Evolutionary conservation across 1,139 yeast genomes (phyloP), one percentile per base, ranked within the genome.

Genomic region (Suhomyces taliae): DNA sequence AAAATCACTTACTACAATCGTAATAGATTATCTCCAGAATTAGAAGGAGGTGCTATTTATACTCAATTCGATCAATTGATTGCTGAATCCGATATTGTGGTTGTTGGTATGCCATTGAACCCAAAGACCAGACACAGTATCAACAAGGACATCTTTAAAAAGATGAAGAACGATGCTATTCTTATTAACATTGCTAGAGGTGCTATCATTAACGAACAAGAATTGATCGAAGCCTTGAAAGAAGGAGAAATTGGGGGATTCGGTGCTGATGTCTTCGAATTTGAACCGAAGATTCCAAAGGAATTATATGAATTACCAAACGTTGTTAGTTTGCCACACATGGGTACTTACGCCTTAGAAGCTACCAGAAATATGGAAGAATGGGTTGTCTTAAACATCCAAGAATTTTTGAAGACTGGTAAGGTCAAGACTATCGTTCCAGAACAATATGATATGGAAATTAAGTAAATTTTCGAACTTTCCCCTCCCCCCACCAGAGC

Each of bases 201-300:
- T 32, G 85, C 87, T 11, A 82, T 87, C 31, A 81, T 87, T 53
- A 85, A 87, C 58, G 93, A 87, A 58, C 58, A 65, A 9, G 85
- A 84, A 7, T 66, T 90, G 49, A 77, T 83, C 8, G 74, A 74
- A 19, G 82, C 83, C 10, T 73, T 90, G 57, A 80, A 85, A 56
- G 64, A 74, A 1, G 95, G 95, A 19, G 83, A 87, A 57, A 79
- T 90, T 37, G 82, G 85, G 37, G 69, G 85, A 10, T 87, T 84
- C 53, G 96, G 93, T 12, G 66, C 90, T 37, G 97, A 90, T 63
- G 97, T 90, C 33, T 87, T 82, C 66, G 96, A 89, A 62, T 69
- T 76, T 54, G 97, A 91, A 69, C 98, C 98, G 7, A 58, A 80
- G 52, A 83, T 82, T 15, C 76, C 85, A 34, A 65, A 73, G 56